Conservation (phyloP, 768 basidiomycete genomes). For the Infundibulicybe gibba region DNA sequence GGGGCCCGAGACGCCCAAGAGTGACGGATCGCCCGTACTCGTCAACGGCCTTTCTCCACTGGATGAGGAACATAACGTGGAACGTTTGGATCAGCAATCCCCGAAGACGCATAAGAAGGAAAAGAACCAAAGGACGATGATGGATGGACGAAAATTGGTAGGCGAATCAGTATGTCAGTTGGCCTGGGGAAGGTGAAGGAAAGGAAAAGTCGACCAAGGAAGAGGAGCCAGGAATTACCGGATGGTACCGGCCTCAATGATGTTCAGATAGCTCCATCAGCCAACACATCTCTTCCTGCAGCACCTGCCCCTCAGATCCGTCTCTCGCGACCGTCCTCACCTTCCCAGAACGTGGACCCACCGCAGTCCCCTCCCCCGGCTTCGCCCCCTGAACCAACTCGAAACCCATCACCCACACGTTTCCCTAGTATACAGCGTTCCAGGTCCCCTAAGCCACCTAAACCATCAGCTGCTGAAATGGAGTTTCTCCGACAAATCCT, state of each 20-base stretch:
- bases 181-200: constrained; percentile 39
- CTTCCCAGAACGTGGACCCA: constrained; percentile 2
- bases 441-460: constrained; percentile 49
- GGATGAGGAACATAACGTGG: constrained; percentile 31
- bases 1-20: constrained; percentile 16
- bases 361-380: not conserved
- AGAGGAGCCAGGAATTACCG: constrained; percentile 12
- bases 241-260: not conserved
- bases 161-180: constrained; percentile 60
- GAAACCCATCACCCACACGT: constrained; percentile 7
- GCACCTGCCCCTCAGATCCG: constrained; percentile 4
- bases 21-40: constrained; percentile 19
- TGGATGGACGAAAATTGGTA: constrained; percentile 61
- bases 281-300: not conserved
- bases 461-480: constrained; percentile 51
- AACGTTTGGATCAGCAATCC: constrained; percentile 23
- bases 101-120: constrained; percentile 25
- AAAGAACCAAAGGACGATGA: constrained; percentile 33
- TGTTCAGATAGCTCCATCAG: not conserved
- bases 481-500: constrained; percentile 69
- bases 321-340: constrained; percentile 7
- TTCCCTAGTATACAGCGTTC: constrained; percentile 24
- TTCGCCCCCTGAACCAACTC: constrained; percentile 5
- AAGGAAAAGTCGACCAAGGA: constrained; percentile 28
- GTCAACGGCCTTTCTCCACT: constrained; percentile 20